phyloP scores from a whole-genome alignment of 2,329 filamentous ascomycete species.

The Thielaviopsis euricoi region DNA sequence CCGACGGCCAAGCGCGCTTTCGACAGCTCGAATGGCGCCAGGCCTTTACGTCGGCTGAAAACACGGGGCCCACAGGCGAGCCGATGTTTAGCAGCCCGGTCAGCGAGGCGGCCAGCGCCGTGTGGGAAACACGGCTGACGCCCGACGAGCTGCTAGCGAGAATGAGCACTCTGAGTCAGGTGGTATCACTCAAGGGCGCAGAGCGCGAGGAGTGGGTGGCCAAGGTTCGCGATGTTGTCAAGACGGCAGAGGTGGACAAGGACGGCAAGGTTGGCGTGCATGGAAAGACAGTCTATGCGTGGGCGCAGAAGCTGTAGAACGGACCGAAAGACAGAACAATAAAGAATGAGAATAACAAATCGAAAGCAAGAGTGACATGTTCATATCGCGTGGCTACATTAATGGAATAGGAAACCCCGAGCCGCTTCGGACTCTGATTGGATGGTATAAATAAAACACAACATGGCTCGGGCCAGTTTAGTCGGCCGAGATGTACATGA shows the following conservation, averaged over 20 bases:
- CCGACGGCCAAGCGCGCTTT: constrained; percentile 46
- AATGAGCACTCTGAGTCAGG: constrained; percentile 49
- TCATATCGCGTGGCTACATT: constrained; percentile 5
- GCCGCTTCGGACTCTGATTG: not conserved
- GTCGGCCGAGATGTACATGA: constrained; percentile 57
- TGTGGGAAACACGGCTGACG: constrained; percentile 40
- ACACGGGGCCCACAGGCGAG: constrained; percentile 19
- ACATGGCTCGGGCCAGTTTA: constrained; percentile 20
- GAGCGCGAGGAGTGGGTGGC: constrained; percentile 31
- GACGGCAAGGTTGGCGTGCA: constrained; percentile 47
- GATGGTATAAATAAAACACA: constrained; percentile 3
- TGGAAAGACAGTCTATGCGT: constrained; percentile 45
- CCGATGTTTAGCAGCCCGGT: constrained; percentile 44
- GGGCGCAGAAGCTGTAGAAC: constrained; percentile 35
- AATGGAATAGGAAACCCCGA: constrained; percentile 7
- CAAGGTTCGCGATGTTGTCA: constrained; percentile 37
- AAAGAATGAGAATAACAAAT: not conserved
- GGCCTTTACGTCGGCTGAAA: constrained; percentile 44
- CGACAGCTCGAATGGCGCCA: constrained; percentile 46
- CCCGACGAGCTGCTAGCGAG: constrained; percentile 47
- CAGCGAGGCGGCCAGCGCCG: constrained; percentile 35
- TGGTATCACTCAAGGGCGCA: constrained; percentile 39
- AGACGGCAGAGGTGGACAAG: constrained; percentile 38
- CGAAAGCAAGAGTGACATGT: not conserved
- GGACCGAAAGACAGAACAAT: not conserved